phyloP scores from a whole-genome alignment of 192 early-diverging fungal genomes.

The Linnemannia schmuckeri region DNA sequence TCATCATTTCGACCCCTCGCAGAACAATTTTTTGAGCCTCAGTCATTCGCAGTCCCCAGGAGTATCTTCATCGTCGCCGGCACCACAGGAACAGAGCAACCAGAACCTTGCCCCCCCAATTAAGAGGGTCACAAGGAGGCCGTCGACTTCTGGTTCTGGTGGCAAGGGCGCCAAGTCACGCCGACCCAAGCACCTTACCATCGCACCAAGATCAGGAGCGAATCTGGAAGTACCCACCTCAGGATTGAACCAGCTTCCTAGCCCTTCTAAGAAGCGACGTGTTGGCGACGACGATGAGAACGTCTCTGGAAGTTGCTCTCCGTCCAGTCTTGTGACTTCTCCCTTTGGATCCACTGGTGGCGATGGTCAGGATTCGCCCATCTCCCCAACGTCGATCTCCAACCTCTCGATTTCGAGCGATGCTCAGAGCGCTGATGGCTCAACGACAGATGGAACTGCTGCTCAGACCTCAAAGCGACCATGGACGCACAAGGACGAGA shows the following conservation, averaged over 20 bases:
- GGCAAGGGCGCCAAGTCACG: conserved; percentile 19
- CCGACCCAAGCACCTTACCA: conserved; percentile 9
- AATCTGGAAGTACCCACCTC: background rate
- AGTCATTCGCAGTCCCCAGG: background rate
- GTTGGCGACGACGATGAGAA: background rate
- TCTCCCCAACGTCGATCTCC: conserved; percentile 21
- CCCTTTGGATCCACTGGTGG: background rate
- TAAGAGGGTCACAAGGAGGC: background rate
- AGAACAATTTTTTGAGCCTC: conserved; percentile 3
- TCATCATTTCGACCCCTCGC: conserved; percentile 25
- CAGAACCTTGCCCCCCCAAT: background rate
- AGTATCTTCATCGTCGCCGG: background rate
- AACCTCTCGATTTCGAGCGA: conserved; percentile 10
- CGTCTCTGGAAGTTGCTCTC: background rate
- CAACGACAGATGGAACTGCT: background rate
- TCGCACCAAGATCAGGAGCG: background rate
- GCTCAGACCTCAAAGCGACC: conserved; percentile 30
- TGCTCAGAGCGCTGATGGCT: background rate
- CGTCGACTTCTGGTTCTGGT: background rate
- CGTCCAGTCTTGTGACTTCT: background rate
- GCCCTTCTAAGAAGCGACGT: conserved; percentile 19
- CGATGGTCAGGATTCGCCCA: conserved; percentile 2
- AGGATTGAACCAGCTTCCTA: background rate
- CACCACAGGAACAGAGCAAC: background rate
- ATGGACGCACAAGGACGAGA: conserved; percentile 44